These are phyloP conservation scores for Malbranchea cinnamomea DNA, from an alignment of 2,329 filamentous ascomycete genomes.

Conservation along the genomic window DNA sequence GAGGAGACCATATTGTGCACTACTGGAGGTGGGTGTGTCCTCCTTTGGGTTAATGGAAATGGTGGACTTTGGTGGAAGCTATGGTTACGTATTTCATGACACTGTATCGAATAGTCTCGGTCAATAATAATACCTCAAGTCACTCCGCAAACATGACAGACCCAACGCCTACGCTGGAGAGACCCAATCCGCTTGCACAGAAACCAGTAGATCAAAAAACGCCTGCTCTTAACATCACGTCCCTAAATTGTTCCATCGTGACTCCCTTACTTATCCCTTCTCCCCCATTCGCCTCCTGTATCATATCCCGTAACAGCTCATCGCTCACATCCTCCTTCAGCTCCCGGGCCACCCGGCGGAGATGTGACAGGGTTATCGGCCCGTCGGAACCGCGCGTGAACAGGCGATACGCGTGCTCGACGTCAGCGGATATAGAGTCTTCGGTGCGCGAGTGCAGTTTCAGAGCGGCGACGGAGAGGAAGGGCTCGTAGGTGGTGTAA, in stretches of 20 bases:
- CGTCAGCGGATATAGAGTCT: slow-evolving; percentile 48
- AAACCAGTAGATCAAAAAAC: slow-evolving; percentile 48
- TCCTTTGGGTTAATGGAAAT: no score
- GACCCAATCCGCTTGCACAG: no score
- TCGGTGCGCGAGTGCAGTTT: slow-evolving; percentile 51
- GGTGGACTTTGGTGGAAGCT: no score
- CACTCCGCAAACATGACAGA: no score
- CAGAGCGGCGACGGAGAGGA: slow-evolving; percentile 76
- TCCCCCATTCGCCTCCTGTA: slow-evolving; percentile 81
- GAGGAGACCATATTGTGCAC: no score
- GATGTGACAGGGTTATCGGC: slow-evolving; percentile 65
- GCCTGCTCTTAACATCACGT: slow-evolving; percentile 70
- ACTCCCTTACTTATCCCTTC: slow-evolving; percentile 57
- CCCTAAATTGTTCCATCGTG: slow-evolving; percentile 64
- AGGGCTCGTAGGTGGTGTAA: slow-evolving; percentile 62
- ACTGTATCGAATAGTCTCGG: no score
- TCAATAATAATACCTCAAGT: no score
- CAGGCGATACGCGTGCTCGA: slow-evolving; percentile 66
- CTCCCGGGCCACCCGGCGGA: slow-evolving; percentile 63
- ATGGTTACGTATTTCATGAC: no score
- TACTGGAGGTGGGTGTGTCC: no score
- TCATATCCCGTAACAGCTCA: slow-evolving; percentile 79
- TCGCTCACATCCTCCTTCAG: slow-evolving; percentile 77
- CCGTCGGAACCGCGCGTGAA: slow-evolving; percentile 50
- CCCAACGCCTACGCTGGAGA: no score